Evolutionary conservation across 2,329 filamentous ascomycete genomes (phyloP), one percentile per base, ranked within the genome.

Genomic region (Cladorrhinum sp.): DNA sequence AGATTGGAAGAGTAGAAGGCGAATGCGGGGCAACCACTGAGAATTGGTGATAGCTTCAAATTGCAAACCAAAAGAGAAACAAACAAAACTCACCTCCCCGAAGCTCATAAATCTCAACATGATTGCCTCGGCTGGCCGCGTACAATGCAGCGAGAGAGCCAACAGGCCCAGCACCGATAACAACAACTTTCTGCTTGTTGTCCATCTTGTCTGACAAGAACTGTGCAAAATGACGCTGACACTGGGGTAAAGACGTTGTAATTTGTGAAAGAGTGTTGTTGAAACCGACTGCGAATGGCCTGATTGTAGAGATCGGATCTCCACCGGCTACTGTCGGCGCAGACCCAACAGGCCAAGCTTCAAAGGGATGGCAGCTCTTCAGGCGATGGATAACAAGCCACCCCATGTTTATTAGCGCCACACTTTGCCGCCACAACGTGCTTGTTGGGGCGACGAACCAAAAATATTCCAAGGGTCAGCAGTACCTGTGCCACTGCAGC

Each of bases 101-200:
- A 67, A 99, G 79, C 76, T 99, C 95, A 74, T 98, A 99, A 54
- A 99, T 83, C 73, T 97, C 92, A 29, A 99, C 95, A 70, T 93
- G 80, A 74, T 96, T 87, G 49, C 93, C 95, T 73, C 93, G 83
- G 67, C 89, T 85, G 2, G 95, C 93, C 57, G 95, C 93, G 78
- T 98, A 99, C 5, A 99, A 78, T 49, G 92, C 95, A 23, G 95
- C 93, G 48, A 99, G 79, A 10, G 93, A 91, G 41, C 95, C 95
- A 7, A 99, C 95, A 0, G 95, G 95, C 1, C 95, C 95, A 58
- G 93, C 95, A 57, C 95, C 95, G 53, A 99, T 88, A 51, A 99
- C 83, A 20, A 96, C 83, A 58, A 90, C 85, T 75, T 91, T 95
- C 69, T 91, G 83, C 62, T 63, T 73, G 25, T 67, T 68, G 22